Conservation (phyloP, 1,139 yeast species). For the Debaryomyces sp. region DNA sequence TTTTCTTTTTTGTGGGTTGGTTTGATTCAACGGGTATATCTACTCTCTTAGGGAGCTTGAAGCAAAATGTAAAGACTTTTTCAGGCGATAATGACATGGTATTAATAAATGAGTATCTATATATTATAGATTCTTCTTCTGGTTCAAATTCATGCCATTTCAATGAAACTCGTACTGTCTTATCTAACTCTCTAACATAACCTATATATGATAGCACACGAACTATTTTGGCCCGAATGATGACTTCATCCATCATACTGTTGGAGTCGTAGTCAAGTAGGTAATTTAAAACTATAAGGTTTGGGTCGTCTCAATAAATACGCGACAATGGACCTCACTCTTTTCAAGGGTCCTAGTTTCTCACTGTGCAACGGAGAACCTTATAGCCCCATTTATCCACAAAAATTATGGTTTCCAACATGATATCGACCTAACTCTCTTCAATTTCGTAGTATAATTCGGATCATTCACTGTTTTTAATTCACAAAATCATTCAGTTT, state of each 20-base stretch:
- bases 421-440: background rate
- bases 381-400: background rate
- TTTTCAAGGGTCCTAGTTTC: background rate
- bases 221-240: background rate
- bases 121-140: background rate
- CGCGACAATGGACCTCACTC: background rate
- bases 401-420: background rate
- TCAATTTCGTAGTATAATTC: background rate
- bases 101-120: background rate
- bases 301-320: background rate
- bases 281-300: background rate
- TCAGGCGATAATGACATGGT: background rate
- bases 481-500: background rate
- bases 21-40: background rate
- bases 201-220: background rate
- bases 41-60: constrained; percentile 2
- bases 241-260: background rate
- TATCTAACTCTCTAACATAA: background rate
- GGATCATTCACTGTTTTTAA: background rate
- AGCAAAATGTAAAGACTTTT: constrained; percentile 1
- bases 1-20: background rate
- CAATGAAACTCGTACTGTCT: background rate
- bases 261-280: background rate
- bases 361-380: background rate
- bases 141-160: background rate